Conservation (phyloP, 345 rosid genomes). For the Arabidopsis arenosa region DNA sequence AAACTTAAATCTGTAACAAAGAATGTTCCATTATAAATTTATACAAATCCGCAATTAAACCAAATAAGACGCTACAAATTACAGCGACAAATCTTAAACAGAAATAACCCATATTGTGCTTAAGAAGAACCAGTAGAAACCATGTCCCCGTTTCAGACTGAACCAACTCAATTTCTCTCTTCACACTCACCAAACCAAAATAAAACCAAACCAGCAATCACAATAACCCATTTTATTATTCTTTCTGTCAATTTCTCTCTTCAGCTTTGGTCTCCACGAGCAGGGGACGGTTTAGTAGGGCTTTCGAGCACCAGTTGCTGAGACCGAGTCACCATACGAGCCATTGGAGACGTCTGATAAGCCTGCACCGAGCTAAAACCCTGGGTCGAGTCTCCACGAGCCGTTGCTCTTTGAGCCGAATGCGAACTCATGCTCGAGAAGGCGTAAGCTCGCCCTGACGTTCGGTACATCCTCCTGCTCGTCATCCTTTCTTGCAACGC, state of each 20-base stretch:
- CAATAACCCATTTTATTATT: neutral
- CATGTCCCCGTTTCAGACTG: slow-evolving; percentile 17
- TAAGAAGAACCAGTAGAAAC: neutral
- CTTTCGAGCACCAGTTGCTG: slow-evolving; percentile 20
- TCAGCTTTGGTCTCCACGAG: slow-evolving; percentile 13
- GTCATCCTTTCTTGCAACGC: slow-evolving; percentile 47
- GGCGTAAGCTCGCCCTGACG: slow-evolving; percentile 43
- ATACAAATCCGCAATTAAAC: no score
- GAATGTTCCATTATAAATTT: no score
- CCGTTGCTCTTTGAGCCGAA: slow-evolving; percentile 45
- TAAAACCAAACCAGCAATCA: slow-evolving; percentile 18
- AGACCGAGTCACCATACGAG: slow-evolving; percentile 43
- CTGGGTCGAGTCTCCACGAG: slow-evolving; percentile 20
- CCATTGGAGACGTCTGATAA: slow-evolving; percentile 43
- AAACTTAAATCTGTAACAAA: no score
- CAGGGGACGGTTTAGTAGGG: neutral
- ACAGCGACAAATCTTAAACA: no score
- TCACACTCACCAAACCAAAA: neutral
- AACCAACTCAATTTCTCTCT: slow-evolving; percentile 30
- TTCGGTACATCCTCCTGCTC: slow-evolving; percentile 33
- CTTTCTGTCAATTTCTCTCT: neutral
- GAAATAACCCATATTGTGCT: no score
- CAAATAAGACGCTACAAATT: no score
- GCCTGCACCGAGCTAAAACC: slow-evolving; percentile 21
- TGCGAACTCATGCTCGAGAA: slow-evolving; percentile 45